Conservation (phyloP, 2,329 filamentous ascomycete species). For the Aspergillus fumigatus region DNA sequence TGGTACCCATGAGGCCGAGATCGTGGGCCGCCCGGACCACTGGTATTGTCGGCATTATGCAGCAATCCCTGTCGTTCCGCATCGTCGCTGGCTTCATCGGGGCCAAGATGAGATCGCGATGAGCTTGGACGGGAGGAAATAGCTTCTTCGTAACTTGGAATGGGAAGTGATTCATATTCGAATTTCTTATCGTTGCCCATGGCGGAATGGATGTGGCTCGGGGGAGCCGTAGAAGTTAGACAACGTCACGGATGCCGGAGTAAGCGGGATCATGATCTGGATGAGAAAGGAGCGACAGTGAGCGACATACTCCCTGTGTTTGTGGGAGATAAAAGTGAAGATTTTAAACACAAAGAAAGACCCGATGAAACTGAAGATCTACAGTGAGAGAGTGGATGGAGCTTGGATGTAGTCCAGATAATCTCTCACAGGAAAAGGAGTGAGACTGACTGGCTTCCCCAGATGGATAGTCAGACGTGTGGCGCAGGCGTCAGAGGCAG, state of each 20-base stretch:
- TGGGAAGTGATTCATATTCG: constrained; percentile 62
- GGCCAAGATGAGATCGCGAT: constrained; percentile 45
- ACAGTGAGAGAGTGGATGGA: not conserved
- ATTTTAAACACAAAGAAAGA: constrained; percentile 7
- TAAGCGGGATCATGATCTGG: constrained; percentile 38
- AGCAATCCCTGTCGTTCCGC: constrained; percentile 75
- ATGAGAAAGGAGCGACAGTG: constrained; percentile 26
- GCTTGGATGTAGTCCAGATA: not conserved
- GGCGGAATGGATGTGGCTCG: constrained; percentile 26
- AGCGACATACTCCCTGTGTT: constrained; percentile 25
- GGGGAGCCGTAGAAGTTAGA: constrained; percentile 29
- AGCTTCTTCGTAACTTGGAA: constrained; percentile 81
- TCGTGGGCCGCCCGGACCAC: constrained; percentile 32
- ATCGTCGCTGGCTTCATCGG: constrained; percentile 62
- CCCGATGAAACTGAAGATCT: constrained; percentile 3
- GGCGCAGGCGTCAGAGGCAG: not conserved
- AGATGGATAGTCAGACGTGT: not conserved
- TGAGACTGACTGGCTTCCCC: not conserved
- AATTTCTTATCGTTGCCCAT: constrained; percentile 51
- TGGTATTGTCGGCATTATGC: constrained; percentile 44
- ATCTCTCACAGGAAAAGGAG: not conserved
- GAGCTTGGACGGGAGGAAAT: constrained; percentile 55
- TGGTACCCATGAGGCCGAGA: constrained; percentile 60
- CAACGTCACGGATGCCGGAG: constrained; percentile 23
- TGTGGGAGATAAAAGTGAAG: constrained; percentile 2